Evolutionary conservation across 768 basidiomycete genomes (phyloP).

Genomic region (Panaeolus cyanescens): DNA sequence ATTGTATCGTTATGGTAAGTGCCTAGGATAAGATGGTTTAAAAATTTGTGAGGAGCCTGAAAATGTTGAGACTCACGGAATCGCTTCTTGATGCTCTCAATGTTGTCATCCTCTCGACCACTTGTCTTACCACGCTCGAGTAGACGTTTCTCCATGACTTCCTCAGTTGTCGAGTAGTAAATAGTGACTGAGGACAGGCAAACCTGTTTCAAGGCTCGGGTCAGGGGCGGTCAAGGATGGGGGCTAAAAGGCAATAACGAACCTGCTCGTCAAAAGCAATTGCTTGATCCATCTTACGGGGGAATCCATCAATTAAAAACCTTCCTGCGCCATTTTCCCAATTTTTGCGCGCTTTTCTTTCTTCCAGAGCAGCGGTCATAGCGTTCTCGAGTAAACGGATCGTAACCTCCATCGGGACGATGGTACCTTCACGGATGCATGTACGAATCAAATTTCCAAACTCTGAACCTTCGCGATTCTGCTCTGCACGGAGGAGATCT

Average conservation of each 20-base stretch:
- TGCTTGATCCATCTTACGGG: conserved; percentile 98
- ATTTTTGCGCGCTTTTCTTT: conserved; percentile 43
- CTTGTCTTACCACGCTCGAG: conserved; percentile 91
- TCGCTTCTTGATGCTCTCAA: conserved; percentile 94
- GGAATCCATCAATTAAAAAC: conserved; percentile 97
- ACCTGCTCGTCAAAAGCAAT: conserved; percentile 87
- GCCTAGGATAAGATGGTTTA: conserved; percentile 35
- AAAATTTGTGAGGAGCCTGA: conserved; percentile 1
- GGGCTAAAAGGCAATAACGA: conserved; percentile 20
- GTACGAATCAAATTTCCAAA: conserved; percentile 84
- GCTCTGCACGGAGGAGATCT: conserved; percentile 96
- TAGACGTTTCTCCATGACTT: conserved; percentile 84
- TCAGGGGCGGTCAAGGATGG: not conserved
- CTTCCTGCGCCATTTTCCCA: conserved; percentile 78
- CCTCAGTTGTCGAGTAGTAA: conserved; percentile 86
- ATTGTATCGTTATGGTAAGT: conserved; percentile 88
- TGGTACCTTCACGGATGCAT: conserved; percentile 88
- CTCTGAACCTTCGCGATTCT: conserved; percentile 79
- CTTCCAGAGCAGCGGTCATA: conserved; percentile 65
- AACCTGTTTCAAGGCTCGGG: conserved; percentile 48
- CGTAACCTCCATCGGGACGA: conserved; percentile 97
- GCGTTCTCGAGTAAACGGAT: conserved; percentile 94
- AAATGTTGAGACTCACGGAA: conserved; percentile 61
- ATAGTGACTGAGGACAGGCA: conserved; percentile 80
- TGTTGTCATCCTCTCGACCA: conserved; percentile 95